Evolutionary conservation across 2,329 filamentous ascomycete genomes (phyloP), one percentile per base, ranked within the genome.

Genomic region (Davidsoniella eucalypti): DNA sequence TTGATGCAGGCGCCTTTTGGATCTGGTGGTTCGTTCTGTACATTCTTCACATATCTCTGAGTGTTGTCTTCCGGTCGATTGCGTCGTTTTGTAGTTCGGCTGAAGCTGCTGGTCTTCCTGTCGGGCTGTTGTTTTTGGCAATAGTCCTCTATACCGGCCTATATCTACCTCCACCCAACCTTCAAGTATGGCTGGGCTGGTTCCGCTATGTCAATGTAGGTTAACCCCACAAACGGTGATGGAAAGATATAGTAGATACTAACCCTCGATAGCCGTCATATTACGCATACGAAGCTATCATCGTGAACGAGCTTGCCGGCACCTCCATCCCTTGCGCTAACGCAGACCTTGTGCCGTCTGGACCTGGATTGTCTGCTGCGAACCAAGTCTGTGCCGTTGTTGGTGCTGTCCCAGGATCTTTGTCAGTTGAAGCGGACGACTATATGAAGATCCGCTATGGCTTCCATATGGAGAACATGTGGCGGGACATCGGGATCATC

Each of bases 21-120:
- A 80, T 80, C 56, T 80, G 76, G 61, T 67, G 78, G 61, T 65
- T 83, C 12, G 75, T 82, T 57, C 72, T 80, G 47, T 79, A 59
- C 39, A 25, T 44, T 25, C 29, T 44, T 16, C 42, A 44, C 21
- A 10, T 44, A 5, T 8, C 9, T 14, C n/a, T 44, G 21, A 25
- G 21, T 5, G 17, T 44, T 21, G 9, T 44, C 21, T 44, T 25
- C 21, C 42, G 42, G 16, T 18, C 42, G 9, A 44, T 44, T 14
- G 25, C 42, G 21, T 44, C 42, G 7, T 44, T 44, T 21, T 44
- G 42, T n/a, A 4, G 21, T 21, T 44, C 42, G 4, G 8, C 42
- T 25, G 42, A 25, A 25, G 29, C 42, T n/a, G 42, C 42, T 23
- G 42, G 42, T 7, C 42, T 44, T 16, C 42, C 42, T 4, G 17